Conservation (phyloP, 371 early-diverging fungal genomes). For the Mucor velutinosus region DNA sequence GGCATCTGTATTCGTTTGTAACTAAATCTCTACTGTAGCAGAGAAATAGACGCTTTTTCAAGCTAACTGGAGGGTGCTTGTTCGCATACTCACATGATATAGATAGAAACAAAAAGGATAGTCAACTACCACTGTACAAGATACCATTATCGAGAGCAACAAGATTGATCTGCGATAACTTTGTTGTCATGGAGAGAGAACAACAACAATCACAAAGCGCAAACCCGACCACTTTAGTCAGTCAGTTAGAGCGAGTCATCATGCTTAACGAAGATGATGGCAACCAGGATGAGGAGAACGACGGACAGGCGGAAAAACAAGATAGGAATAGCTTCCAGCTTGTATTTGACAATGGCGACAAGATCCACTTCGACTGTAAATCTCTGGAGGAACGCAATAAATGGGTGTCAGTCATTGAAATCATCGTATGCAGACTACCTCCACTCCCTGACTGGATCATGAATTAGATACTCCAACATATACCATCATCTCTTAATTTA, state of each 20-base stretch:
- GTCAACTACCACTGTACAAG: neutral
- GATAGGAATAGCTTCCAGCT: slow-evolving; percentile 10
- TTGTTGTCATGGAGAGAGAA: neutral
- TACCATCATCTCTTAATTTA: neutral
- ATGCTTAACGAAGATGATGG: neutral
- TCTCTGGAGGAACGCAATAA: slow-evolving; percentile 13
- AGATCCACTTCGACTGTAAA: slow-evolving; percentile 11
- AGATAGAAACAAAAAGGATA: neutral
- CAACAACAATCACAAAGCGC: neutral
- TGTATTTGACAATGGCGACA: slow-evolving; percentile 12
- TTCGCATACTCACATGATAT: neutral
- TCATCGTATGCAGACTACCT: slow-evolving; percentile 18
- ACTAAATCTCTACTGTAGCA: neutral
- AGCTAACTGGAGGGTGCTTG: slow-evolving; percentile 12
- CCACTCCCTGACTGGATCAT: slow-evolving; percentile 18
- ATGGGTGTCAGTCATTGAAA: slow-evolving; percentile 19
- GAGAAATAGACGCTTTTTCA: slow-evolving; percentile 4
- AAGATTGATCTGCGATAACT: slow-evolving; percentile 6
- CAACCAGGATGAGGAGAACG: neutral
- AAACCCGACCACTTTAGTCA: neutral
- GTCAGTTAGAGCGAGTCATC: slow-evolving; percentile 1
- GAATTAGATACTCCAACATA: neutral
- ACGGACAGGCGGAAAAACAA: neutral
- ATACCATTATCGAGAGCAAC: slow-evolving; percentile 12
- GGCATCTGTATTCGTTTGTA: neutral